Conservation (phyloP, 2,329 filamentous ascomycete genomes). For the Lasiodiplodia gonubiensis region DNA sequence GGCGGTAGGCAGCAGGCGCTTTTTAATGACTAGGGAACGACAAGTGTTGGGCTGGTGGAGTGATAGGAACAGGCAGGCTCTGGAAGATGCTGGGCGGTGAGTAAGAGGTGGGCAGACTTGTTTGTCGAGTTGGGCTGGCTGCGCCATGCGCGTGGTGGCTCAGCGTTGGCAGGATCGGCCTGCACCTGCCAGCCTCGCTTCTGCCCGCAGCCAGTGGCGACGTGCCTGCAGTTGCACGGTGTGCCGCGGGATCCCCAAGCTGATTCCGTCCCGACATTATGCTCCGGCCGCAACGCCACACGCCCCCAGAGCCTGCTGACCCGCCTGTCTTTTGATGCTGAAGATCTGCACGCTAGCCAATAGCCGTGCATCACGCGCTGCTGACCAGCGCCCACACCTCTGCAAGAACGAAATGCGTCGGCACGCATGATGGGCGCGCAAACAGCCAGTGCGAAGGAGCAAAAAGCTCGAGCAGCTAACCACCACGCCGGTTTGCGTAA, state of each 20-base stretch:
- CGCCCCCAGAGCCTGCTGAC: constrained; percentile 21
- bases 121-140: constrained; percentile 5
- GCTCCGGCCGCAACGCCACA: constrained; percentile 15
- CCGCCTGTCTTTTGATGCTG: background rate
- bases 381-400: constrained; percentile 10
- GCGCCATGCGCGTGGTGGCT: constrained; percentile 23
- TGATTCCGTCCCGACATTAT: background rate
- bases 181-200: constrained; percentile 6
- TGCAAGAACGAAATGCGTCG: background rate
- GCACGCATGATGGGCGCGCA: constrained; percentile 9
- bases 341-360: constrained; percentile 16
- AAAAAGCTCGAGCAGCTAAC: constrained; percentile 8
- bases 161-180: constrained; percentile 11
- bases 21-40: background rate
- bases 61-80: constrained; percentile 20
- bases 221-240: background rate
- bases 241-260: background rate
- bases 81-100: background rate
- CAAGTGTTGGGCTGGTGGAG: background rate
- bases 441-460: constrained; percentile 2
- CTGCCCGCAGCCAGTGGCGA: background rate
- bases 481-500: constrained; percentile 5
- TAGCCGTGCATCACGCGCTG: constrained; percentile 22
- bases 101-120: constrained; percentile 8
- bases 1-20: constrained; percentile 5